Percentiles rank a stretch among this genome's conserved stretches.
phyloP scores from a whole-genome alignment of 805 yeast species.

The Yarrowia deformans region DNA sequence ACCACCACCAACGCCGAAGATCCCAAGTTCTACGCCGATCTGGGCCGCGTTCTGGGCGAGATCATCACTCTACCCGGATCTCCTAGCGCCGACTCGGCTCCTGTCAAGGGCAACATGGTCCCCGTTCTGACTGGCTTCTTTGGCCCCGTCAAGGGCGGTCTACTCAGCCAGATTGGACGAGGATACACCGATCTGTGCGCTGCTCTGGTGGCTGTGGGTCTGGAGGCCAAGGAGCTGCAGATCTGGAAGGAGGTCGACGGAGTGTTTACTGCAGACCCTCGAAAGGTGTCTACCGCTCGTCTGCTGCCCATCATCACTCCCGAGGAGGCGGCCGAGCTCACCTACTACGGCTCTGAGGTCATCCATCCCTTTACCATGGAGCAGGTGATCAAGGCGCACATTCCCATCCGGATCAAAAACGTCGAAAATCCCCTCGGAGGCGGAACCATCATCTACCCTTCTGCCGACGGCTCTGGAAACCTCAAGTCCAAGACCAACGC shows the following conservation, averaged over 20 bases:
- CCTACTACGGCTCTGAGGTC: constrained; percentile 97
- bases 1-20: constrained; percentile 61
- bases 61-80: constrained; percentile 52
- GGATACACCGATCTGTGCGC: constrained; percentile 99
- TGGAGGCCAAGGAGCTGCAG: constrained; percentile 90
- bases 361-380: constrained; percentile 99
- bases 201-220: constrained; percentile 92
- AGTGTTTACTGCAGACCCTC: constrained; percentile 97
- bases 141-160: constrained; percentile 95
- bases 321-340: constrained; percentile 97
- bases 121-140: constrained; percentile 97
- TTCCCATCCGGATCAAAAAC: constrained; percentile 95
- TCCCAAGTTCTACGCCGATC: constrained; percentile 62
- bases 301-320: constrained; percentile 89
- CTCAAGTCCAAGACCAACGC: constrained; percentile 15
- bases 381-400: constrained; percentile 93
- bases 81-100: constrained; percentile 3
- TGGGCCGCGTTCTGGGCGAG: constrained; percentile 60
- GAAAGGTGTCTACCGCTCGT: constrained; percentile 91
- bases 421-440: constrained; percentile 92
- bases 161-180: constrained; percentile 90
- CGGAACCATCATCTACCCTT: constrained; percentile 95
- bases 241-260: constrained; percentile 99
- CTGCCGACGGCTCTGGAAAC: constrained; percentile 38
- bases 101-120: constrained; percentile 54